Conservation (phyloP, 2,329 filamentous ascomycete genomes). For the Dactylonectria estremocensis region DNA sequence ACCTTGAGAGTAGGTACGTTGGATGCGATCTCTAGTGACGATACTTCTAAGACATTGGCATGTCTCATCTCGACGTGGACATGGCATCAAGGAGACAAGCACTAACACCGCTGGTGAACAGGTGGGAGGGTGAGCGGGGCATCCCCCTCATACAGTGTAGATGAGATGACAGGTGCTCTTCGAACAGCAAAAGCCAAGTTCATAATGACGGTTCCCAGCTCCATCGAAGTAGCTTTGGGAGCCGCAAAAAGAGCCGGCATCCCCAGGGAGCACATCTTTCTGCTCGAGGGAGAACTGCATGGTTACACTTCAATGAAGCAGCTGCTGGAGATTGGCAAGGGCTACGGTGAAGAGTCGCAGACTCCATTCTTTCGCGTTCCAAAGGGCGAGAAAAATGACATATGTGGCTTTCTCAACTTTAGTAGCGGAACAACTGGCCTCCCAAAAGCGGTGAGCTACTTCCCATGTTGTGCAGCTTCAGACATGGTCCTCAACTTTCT, state of each 20-base stretch:
- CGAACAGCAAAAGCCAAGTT: constrained; percentile 24
- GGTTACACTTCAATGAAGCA: neutral
- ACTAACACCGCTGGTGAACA: neutral
- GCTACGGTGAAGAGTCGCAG: neutral
- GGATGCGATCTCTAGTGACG: neutral
- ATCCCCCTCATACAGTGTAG: constrained; percentile 29
- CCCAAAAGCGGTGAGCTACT: constrained; percentile 38
- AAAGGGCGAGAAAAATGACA: constrained; percentile 22
- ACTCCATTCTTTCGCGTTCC: neutral
- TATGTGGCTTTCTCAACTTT: constrained; percentile 39
- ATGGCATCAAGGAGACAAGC: too few relatives aligned
- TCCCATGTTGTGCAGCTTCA: neutral
- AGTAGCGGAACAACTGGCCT: constrained; percentile 44
- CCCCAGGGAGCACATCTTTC: neutral
- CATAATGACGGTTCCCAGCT: constrained; percentile 9
- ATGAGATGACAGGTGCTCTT: constrained; percentile 25
- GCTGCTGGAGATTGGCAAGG: constrained; percentile 4
- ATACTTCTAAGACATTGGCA: neutral
- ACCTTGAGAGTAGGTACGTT: constrained; percentile 20
- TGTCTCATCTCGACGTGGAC: too few relatives aligned
- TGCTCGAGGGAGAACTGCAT: constrained; percentile 2
- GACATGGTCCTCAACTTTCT: too few relatives aligned
- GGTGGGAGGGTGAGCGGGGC: constrained; percentile 16
- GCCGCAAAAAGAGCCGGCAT: constrained; percentile 26
- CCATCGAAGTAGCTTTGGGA: neutral